A percentile compares a stretch with the other conserved stretches of the same genome.
phyloP scores from a whole-genome alignment of 352 stramenopile species.

The Phytopythium oedochilum region DNA sequence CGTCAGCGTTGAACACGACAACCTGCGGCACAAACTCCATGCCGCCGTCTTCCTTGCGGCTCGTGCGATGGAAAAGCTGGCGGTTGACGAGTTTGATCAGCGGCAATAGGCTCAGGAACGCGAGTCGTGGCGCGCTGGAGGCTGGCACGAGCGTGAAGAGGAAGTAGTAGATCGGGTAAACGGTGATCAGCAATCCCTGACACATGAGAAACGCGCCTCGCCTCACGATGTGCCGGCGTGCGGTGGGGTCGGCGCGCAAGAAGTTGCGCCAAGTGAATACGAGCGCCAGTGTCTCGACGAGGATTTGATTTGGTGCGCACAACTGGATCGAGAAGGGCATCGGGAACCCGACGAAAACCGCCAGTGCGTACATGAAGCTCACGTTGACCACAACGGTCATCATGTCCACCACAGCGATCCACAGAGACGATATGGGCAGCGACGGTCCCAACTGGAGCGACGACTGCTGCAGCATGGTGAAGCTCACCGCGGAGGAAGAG shows the following conservation, averaged over 20 bases:
- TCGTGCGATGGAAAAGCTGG: slow-evolving; percentile 13
- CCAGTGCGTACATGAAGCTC: background rate
- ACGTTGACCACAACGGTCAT: background rate
- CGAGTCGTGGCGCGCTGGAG: slow-evolving; percentile 6
- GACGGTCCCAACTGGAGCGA: background rate
- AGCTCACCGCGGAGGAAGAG: background rate
- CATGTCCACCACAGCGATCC: background rate
- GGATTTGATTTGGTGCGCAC: background rate
- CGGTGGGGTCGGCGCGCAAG: background rate
- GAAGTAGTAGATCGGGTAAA: slow-evolving; percentile 18
- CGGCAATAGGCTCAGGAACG: slow-evolving; percentile 4
- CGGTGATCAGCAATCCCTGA: slow-evolving; percentile 11
- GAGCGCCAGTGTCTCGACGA: background rate
- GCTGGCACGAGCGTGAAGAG: slow-evolving; percentile 10
- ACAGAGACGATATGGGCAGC: background rate
- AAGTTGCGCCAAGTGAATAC: background rate
- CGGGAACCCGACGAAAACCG: slow-evolving; percentile 15
- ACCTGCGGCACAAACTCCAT: slow-evolving; percentile 12
- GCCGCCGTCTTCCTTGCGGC: slow-evolving; percentile 7
- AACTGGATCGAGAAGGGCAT: slow-evolving; percentile 19
- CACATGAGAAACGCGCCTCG: slow-evolving; percentile 10
- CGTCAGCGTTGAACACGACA: slow-evolving; percentile 27
- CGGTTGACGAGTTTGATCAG: slow-evolving; percentile 15
- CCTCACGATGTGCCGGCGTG: background rate
- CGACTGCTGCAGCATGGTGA: background rate